Evolutionary conservation across 345 rosid species (phyloP).

Genomic region (Excoecaria agallocha): DNA sequence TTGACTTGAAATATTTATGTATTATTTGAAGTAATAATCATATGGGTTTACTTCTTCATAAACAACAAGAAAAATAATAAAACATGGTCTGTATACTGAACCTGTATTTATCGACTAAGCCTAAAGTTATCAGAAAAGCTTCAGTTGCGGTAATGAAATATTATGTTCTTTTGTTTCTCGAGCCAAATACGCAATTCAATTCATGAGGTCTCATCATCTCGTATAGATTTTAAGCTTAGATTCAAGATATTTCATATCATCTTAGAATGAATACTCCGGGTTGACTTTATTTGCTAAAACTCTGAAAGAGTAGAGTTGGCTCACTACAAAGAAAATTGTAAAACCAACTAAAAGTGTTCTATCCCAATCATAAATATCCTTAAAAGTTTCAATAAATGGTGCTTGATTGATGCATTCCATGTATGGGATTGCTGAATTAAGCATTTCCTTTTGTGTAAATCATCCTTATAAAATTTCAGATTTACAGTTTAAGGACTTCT

Average conservation of each 20-base stretch:
- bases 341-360: not conserved
- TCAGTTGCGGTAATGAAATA: not conserved
- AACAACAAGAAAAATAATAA: too few relatives aligned
- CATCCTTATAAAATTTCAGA: not conserved
- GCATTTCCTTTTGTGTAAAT: not conserved
- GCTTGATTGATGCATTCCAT: not conserved
- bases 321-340: not conserved
- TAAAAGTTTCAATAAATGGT: not conserved
- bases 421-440: not conserved
- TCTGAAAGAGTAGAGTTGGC: not conserved
- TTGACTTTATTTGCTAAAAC: not conserved
- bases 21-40: not conserved
- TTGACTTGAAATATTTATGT: conserved; percentile 7
- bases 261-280: not conserved
- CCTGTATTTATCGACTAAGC: not conserved
- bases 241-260: not conserved
- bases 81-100: not conserved
- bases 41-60: too few relatives aligned
- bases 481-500: not conserved
- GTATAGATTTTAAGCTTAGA: not conserved
- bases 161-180: not conserved
- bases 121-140: not conserved
- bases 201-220: not conserved
- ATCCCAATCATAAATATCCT: not conserved
- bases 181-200: not conserved